Evolutionary conservation across 306 rosid species (phyloP), one percentile per base, ranked within the genome.

Genomic region (Pyrus betulifolia): DNA sequence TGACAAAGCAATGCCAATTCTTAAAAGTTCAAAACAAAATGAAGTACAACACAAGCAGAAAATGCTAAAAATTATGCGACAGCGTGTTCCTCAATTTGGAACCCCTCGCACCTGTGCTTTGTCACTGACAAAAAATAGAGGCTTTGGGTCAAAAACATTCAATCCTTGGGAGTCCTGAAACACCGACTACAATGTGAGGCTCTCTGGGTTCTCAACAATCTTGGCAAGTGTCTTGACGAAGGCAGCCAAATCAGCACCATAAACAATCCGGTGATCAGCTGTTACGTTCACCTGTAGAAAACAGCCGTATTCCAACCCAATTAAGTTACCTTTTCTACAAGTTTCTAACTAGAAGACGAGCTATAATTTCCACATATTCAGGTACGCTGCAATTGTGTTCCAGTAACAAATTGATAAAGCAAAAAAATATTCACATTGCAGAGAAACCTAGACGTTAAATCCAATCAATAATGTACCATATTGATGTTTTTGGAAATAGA

Each of bases 201-300:
- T 86, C 79, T 89, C 98, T 22, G 98, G 96, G 80, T 89, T 84
- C 85, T 93, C 90, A 72, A 90, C 75, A 31, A 93, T 85, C 84
- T 90, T 90, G 70, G 94, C 88, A 86, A 93, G 90, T 22, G 96
- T 89, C 84, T 86, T 82, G 69, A 90, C 93, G 89, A 93, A 93
- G 78, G 91, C 91, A 28, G 98, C 98, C 91, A 93, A 85, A 79
- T 90, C 96, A 38, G 98, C 98, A 63, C 98, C 98, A 60, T 93
- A 93, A 64, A 93, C 79, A 73, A 93, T 82, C 67, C 96, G 89
- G 89, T 93, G 98, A 89, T 93, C 98, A 31, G 93, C 94, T 2
- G 98, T 93, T 72, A 93, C 98, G 73, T 93, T 93, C 86, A 93
- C 98, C 98, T 93, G 91, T 79, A 66, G 84, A 88, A 69, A 73